phyloP scores from a whole-genome alignment of 148 eudicot species.

The Fagopyrum homotropicum region DNA sequence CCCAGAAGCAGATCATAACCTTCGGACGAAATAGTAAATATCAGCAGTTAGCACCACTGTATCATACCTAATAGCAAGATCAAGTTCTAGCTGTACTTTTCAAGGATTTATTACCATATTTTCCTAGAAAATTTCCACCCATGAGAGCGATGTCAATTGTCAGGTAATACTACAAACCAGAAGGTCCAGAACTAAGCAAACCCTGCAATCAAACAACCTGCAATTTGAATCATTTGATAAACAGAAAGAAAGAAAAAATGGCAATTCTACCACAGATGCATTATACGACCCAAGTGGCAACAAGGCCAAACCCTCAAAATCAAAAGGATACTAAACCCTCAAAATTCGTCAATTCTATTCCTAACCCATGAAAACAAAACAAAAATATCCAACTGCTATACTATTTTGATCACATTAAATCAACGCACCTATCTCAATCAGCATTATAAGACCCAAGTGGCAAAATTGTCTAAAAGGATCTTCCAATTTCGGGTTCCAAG shows the following conservation, averaged over 20 bases:
- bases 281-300: too few species aligned
- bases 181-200: not conserved
- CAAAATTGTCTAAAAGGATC: too few species aligned
- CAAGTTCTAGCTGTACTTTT: not conserved
- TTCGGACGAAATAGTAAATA: conserved; percentile 12
- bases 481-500: too few species aligned
- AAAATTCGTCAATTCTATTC: too few species aligned
- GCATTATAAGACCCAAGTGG: too few species aligned
- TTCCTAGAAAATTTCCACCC: not conserved
- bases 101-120: conserved; percentile 3
- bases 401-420: too few species aligned
- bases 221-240: not conserved
- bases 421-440: too few species aligned
- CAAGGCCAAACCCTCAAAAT: too few species aligned
- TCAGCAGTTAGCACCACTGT: not conserved
- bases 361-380: too few species aligned
- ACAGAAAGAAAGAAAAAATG: not conserved
- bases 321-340: too few species aligned
- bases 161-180: conserved; percentile 2
- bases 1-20: conserved; percentile 89
- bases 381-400: too few species aligned
- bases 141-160: not conserved
- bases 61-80: not conserved
- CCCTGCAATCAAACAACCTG: not conserved
- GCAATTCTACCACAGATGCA: not conserved